Percentiles rank a stretch among this genome's conserved stretches.
These are phyloP conservation scores for Hortaea sp. DNA, from an alignment of 2,329 filamentous ascomycete genomes.

Conservation along the genomic window DNA sequence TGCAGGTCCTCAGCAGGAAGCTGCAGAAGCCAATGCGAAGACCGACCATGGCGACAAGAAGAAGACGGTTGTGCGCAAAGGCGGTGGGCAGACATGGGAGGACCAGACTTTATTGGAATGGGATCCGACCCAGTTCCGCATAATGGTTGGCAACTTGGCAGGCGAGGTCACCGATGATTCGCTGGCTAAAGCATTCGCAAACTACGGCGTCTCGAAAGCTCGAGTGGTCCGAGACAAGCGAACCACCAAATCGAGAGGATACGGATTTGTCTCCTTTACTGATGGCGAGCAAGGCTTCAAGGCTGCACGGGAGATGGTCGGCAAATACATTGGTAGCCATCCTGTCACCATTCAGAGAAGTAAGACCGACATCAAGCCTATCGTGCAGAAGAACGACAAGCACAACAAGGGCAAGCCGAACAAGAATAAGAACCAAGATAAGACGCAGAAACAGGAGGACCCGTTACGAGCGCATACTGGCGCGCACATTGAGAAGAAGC, in stretches of 20 bases:
- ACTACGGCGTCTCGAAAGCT: conserved; percentile 87
- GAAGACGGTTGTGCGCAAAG: conserved; percentile 79
- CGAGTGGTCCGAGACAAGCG: conserved; percentile 91
- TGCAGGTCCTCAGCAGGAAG: not conserved
- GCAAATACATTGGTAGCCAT: conserved; percentile 97
- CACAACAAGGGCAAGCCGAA: conserved; percentile 24
- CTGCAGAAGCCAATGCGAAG: conserved; percentile 1
- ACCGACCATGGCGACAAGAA: conserved; percentile 29
- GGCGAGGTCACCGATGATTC: conserved; percentile 97
- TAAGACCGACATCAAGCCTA: conserved; percentile 80
- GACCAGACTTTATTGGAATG: conserved; percentile 85
- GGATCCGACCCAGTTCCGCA: conserved; percentile 86
- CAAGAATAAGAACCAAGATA: conserved; percentile 28
- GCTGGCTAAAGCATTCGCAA: conserved; percentile 82
- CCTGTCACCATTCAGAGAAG: conserved; percentile 70
- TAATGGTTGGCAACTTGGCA: conserved; percentile 94
- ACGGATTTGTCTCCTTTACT: conserved; percentile 91
- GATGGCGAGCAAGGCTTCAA: conserved; percentile 95
- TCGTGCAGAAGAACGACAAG: conserved; percentile 42
- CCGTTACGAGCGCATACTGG: conserved; percentile 26
- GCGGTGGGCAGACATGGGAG: conserved; percentile 87
- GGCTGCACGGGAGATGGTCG: conserved; percentile 95
- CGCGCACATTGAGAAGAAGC: conserved; percentile 22
- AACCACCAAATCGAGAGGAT: conserved; percentile 91
- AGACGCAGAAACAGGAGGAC: conserved; percentile 29